Conservation (phyloP, 345 rosid species). For the Sisymbrium irio region DNA sequence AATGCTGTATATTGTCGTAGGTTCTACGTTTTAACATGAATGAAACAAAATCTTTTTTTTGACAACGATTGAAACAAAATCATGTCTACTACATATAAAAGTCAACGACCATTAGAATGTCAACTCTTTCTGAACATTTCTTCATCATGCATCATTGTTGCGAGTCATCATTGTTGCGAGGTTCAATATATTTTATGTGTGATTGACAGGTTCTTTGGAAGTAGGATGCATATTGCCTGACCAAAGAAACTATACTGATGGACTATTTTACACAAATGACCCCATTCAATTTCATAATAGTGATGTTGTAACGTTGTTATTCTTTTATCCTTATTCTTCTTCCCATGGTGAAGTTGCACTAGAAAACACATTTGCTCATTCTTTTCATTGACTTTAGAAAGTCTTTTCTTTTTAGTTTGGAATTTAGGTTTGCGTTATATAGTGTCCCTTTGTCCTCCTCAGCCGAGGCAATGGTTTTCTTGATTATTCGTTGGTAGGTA, state of each 20-base stretch:
- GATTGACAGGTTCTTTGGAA: neutral
- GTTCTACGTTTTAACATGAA: neutral
- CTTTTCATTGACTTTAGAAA: constrained; percentile 2
- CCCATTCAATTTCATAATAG: neutral
- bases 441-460: neutral
- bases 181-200: neutral
- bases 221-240: neutral
- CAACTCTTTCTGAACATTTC: constrained; percentile 14
- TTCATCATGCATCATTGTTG: constrained; percentile 11
- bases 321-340: neutral
- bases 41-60: constrained; percentile 1
- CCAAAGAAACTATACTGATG: neutral
- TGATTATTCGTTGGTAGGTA: neutral
- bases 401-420: neutral
- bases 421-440: neutral
- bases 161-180: constrained; percentile 2
- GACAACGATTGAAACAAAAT: neutral
- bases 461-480: neutral
- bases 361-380: neutral
- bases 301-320: neutral
- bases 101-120: constrained; percentile 7
- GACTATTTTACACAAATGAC: neutral
- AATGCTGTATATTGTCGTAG: neutral
- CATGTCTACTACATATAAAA: neutral
- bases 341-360: constrained; percentile 3